Evolutionary conservation across 139 green algal genomes (phyloP).

Genomic region (Volvox africanus): DNA sequence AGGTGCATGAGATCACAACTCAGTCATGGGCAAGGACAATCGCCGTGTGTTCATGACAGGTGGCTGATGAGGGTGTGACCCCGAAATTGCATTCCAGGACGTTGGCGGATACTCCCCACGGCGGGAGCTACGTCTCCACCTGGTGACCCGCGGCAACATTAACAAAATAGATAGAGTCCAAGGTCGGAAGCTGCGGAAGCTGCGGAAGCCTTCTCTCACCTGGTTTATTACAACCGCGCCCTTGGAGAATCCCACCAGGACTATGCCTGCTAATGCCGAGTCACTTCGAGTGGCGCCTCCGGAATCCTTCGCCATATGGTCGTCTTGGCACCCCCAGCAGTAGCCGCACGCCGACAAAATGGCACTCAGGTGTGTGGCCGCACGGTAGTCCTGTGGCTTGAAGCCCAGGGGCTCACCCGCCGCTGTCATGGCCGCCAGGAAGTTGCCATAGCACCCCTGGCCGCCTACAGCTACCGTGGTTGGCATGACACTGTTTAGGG

Average conservation of each 20-base stretch:
- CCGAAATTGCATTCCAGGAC: too few species aligned
- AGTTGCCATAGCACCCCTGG: constrained; percentile 32
- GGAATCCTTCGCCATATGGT: too few species aligned
- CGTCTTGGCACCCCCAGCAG: neutral
- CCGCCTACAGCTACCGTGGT: neutral
- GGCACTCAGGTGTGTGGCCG: neutral
- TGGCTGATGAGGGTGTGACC: too few species aligned
- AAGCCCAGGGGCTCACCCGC: constrained; percentile 39
- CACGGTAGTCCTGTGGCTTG: constrained; percentile 4
- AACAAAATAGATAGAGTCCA: too few species aligned
- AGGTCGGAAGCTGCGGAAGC: too few species aligned
- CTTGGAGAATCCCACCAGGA: constrained; percentile 47
- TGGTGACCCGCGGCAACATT: too few species aligned
- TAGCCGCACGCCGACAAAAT: neutral
- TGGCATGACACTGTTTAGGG: constrained; percentile 18
- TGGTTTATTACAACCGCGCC: constrained; percentile 47
- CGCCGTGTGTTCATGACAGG: too few species aligned
- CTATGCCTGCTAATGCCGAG: neutral
- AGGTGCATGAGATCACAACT: too few species aligned
- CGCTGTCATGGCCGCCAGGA: constrained; percentile 25
- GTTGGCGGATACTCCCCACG: too few species aligned
- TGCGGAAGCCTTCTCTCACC: constrained; percentile 22
- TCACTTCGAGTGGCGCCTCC: neutral
- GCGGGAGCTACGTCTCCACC: too few species aligned
- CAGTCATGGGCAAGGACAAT: too few species aligned